phyloP scores from a whole-genome alignment of 2,329 filamentous ascomycete species.

The Microthyrium microscopicum region DNA sequence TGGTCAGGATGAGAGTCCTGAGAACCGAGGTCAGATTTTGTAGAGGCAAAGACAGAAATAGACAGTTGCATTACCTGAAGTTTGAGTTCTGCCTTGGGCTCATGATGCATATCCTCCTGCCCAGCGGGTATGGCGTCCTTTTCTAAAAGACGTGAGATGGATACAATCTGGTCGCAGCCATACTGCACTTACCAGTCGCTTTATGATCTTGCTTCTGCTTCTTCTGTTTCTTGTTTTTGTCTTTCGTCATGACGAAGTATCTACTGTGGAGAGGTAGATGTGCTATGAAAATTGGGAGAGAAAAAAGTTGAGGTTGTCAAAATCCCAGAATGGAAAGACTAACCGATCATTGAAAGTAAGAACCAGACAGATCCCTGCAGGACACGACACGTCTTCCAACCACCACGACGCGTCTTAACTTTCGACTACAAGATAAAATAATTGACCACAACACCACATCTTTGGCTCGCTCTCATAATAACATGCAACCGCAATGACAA shows the following conservation, averaged over 20 bases:
- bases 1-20: neutral
- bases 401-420: too few species aligned
- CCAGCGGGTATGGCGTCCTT: neutral
- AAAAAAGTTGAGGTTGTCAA: neutral
- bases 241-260: neutral
- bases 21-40: neutral
- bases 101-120: neutral
- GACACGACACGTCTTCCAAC: too few species aligned
- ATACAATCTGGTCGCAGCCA: too few species aligned
- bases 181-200: neutral
- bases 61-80: slow-evolving; percentile 1
- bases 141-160: too few species aligned
- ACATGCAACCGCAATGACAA: too few species aligned
- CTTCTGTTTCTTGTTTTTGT: neutral
- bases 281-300: too few species aligned
- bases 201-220: neutral
- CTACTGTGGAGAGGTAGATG: too few species aligned
- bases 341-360: neutral
- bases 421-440: too few species aligned
- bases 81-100: neutral
- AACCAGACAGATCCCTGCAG: neutral
- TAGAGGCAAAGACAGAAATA: neutral
- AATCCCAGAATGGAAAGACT: neutral
- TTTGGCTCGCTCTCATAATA: too few species aligned
- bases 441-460: too few species aligned